Base-by-base conservation (phyloP, 805 yeast species). In the Candida chilensis region DNA sequence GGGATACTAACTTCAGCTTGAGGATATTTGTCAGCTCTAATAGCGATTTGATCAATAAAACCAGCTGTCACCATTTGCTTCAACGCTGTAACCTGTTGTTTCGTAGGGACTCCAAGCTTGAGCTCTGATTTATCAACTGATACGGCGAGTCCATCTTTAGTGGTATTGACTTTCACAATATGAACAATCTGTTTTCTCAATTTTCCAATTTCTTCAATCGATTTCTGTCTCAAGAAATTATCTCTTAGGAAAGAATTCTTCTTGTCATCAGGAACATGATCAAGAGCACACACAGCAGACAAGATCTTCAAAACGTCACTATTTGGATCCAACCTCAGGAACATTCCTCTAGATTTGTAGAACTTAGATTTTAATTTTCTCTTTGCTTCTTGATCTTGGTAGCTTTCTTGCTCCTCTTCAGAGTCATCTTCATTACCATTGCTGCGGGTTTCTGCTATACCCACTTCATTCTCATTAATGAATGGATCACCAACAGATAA, bases 11-110 rank as follows among this genome's bases (percentile, higher is more conserved):
- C 63, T 13, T 82, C 94, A 1, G 76, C 61, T 13, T 83, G 75
- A 5, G 76, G 55, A 19, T 75, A 41, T n/a, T n/a, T n/a, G 45
- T 88, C 96, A 1, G 85, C 88, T 37, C 97, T 66, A 11, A 85
- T 71, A 2, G 94, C 94, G 15, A 90, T 70, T 47, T 84, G 94
- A 51, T 92, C 99, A 24, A 92, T 67, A 44, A 83, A 92, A 0
- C 97, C 98, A 0, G 96, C 79, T 5, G 95, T 73, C 3, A 90
- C 64, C 76, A 92, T 88, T 54, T 92, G 99, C 46, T 86, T 88
- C 37, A 92, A 54, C 1, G 92, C 81, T 31, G 74, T 69, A 4
- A 86, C 48, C 55, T 92, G 98, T 5, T 55, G 48, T 21, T 72
- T 70, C 6, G 67, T 56, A 1, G 96, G 96, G 5, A 81, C 71